Evolutionary conservation across 164 flowering plant genomes (phyloP).

Genomic region (Nelumbo lutea): DNA sequence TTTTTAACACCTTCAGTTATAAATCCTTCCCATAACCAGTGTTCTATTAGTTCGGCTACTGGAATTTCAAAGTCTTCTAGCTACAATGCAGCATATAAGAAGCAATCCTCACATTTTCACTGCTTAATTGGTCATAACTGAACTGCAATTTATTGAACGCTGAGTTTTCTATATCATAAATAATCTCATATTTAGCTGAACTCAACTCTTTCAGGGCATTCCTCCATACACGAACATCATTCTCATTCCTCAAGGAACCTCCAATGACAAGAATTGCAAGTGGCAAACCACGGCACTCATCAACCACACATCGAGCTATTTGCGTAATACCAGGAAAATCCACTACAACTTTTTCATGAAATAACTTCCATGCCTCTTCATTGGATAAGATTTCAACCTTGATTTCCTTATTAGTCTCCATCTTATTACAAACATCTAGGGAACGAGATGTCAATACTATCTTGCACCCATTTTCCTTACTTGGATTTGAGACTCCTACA

Average conservation of each 20-base stretch:
- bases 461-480: not conserved
- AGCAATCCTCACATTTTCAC: not conserved
- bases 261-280: constrained; percentile 1
- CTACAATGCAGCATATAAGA: not conserved
- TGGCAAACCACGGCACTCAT: not conserved
- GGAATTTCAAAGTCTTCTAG: not conserved
- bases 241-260: not conserved
- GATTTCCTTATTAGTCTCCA: constrained; percentile 8
- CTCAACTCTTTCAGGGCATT: not conserved
- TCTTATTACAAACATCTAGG: constrained; percentile 1
- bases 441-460: constrained; percentile 8
- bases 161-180: not conserved
- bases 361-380: constrained; percentile 7
- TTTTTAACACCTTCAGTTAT: not conserved
- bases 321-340: not conserved
- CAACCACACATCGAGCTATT: constrained; percentile 3
- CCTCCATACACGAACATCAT: constrained; percentile 1
- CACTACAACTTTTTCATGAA: constrained; percentile 6
- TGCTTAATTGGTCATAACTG: not conserved
- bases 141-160: not conserved
- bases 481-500: constrained; percentile 7
- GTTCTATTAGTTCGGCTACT: not conserved
- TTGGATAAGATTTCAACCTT: constrained; percentile 6
- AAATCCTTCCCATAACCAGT: not conserved
- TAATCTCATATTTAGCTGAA: too few species aligned